phyloP scores from a whole-genome alignment of 2,329 filamentous ascomycete species.

The Phaeoacremonium minimum region DNA sequence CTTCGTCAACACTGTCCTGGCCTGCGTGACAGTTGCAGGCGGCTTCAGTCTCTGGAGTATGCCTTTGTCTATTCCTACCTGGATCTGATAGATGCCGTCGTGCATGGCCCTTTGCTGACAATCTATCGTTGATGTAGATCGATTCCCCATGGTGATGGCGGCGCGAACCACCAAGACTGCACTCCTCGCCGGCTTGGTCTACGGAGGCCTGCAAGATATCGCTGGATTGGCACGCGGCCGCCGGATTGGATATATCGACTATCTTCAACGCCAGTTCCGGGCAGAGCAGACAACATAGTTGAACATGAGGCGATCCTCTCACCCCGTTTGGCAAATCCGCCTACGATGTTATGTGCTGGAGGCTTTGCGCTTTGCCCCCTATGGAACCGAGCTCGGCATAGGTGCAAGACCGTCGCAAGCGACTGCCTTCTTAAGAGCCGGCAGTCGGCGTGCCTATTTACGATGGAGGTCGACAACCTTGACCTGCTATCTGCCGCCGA shows the following conservation, averaged over 20 bases:
- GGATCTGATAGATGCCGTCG: not conserved
- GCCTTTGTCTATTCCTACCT: conserved; percentile 27
- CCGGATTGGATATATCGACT: conserved; percentile 71
- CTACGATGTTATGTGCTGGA: too few species aligned
- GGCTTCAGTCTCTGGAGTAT: conserved; percentile 82
- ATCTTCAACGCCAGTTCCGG: conserved; percentile 44
- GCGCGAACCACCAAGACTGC: conserved; percentile 77
- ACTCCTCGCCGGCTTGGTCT: conserved; percentile 71
- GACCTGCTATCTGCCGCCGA: too few species aligned
- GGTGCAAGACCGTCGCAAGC: too few species aligned
- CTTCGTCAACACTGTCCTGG: conserved; percentile 74
- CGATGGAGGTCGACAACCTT: too few species aligned
- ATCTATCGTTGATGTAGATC: conserved; percentile 45
- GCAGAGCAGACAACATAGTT: too few species aligned
- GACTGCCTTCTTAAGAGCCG: too few species aligned
- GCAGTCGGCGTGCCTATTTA: too few species aligned
- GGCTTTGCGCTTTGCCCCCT: too few species aligned
- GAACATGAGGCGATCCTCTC: too few species aligned
- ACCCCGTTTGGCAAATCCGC: too few species aligned
- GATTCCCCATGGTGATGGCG: conserved; percentile 72
- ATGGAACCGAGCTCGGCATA: too few species aligned
- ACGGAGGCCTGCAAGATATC: conserved; percentile 76
- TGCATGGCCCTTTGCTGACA: conserved; percentile 4
- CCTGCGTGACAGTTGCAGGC: conserved; percentile 79
- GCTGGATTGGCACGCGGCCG: conserved; percentile 67